These are phyloP conservation scores for Endothia cerciana DNA, from an alignment of 2,329 filamentous ascomycete species.

Conservation along the genomic window DNA sequence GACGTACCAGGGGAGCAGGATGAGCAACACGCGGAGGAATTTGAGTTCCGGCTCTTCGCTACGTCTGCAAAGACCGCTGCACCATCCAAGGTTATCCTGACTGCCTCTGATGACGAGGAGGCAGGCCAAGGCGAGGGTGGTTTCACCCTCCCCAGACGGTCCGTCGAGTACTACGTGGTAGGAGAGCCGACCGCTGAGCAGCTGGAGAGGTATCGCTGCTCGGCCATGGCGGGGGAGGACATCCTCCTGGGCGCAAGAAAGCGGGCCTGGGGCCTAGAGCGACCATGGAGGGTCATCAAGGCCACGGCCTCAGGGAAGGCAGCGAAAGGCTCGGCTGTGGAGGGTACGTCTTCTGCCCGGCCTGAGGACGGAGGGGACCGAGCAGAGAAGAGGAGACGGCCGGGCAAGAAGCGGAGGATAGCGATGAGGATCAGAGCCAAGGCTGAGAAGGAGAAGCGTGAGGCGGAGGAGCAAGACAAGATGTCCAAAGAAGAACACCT, in stretches of 20 bases:
- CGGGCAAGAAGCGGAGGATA: constrained; percentile 64
- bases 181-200: constrained; percentile 42
- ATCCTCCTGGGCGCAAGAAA: constrained; percentile 48
- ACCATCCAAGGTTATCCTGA: constrained; percentile 54
- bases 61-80: constrained; percentile 39
- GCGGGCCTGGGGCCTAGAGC: constrained; percentile 61
- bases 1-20: constrained; percentile 28
- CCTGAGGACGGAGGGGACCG: constrained; percentile 27
- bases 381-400: constrained; percentile 45
- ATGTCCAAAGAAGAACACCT: constrained; percentile 59
- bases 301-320: constrained; percentile 41
- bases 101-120: constrained; percentile 44
- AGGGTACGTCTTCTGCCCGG: constrained; percentile 26
- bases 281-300: constrained; percentile 61
- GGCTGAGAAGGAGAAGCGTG: constrained; percentile 46
- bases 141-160: constrained; percentile 46
- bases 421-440: constrained; percentile 51
- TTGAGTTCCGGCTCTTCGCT: constrained; percentile 63
- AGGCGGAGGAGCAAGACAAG: constrained; percentile 43
- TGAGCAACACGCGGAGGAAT: constrained; percentile 45
- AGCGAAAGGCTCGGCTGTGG: background rate
- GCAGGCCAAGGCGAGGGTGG: constrained; percentile 40
- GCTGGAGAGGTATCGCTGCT: constrained; percentile 45
- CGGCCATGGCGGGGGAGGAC: constrained; percentile 57
- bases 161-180: constrained; percentile 55